A percentile compares a stretch with the other conserved stretches of the same genome.
These are phyloP conservation scores for Castanea mollissima DNA, from an alignment of 306 rosid genomes.

Conservation along the genomic window DNA sequence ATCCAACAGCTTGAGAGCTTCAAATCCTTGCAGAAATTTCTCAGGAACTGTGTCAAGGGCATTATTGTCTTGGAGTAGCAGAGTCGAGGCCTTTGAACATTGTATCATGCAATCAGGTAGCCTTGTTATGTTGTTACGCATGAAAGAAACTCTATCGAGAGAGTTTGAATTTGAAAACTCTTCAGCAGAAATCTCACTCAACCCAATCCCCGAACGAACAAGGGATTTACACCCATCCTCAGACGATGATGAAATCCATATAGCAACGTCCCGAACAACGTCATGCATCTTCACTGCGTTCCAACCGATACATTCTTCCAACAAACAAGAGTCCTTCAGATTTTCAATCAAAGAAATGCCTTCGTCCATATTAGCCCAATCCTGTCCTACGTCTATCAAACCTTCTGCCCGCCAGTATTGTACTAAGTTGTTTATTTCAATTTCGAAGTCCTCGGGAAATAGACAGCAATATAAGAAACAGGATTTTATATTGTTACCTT, in stretches of 20 bases:
- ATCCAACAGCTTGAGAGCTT: slow-evolving; percentile 8
- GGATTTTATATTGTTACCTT: not conserved
- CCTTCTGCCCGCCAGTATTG: no score
- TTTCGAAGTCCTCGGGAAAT: not conserved
- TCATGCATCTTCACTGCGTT: slow-evolving; percentile 18
- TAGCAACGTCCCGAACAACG: slow-evolving; percentile 15
- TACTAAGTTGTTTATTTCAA: no score
- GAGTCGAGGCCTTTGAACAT: not conserved
- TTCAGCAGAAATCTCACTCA: not conserved
- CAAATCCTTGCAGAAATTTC: not conserved
- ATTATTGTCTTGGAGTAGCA: not conserved
- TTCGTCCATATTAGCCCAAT: no score
- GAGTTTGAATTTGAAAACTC: not conserved
- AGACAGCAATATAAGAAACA: slow-evolving; percentile 25
- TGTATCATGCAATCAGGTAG: not conserved
- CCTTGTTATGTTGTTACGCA: not conserved
- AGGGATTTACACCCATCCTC: not conserved
- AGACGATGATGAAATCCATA: not conserved
- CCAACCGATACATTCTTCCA: not conserved
- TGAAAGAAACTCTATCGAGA: slow-evolving; percentile 14
- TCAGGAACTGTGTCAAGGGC: not conserved
- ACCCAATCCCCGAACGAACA: not conserved
- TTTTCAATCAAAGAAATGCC: slow-evolving; percentile 1
- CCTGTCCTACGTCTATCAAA: no score
- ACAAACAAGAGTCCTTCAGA: slow-evolving; percentile 17